Evolutionary conservation across 2,329 filamentous ascomycete species (phyloP).

Genomic region (Cladobotryum protrusum): DNA sequence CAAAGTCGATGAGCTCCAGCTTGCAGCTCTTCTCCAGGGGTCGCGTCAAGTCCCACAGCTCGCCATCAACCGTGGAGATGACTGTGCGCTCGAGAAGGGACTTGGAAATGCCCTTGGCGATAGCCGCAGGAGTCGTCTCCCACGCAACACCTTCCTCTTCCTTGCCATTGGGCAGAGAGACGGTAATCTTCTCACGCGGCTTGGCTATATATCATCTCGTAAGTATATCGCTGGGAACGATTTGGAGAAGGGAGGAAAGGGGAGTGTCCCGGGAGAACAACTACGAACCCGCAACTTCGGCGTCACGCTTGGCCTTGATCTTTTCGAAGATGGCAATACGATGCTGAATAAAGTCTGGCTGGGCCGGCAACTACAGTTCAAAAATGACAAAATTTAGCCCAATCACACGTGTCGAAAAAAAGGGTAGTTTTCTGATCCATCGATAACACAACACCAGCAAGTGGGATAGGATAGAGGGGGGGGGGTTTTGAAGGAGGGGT

Average conservation of each 20-base stretch:
- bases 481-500: constrained; percentile 17
- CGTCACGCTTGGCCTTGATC: constrained; percentile 77
- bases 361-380: constrained; percentile 30
- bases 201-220: constrained; percentile 34
- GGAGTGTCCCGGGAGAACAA: constrained; percentile 8
- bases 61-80: constrained; percentile 75
- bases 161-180: constrained; percentile 68
- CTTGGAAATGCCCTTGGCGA: constrained; percentile 76
- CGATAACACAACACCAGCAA: not conserved
- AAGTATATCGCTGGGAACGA: not conserved
- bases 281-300: constrained; percentile 52
- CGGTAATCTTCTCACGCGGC: constrained; percentile 66
- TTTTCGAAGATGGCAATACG: constrained; percentile 83
- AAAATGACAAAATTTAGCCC: not conserved
- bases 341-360: constrained; percentile 74
- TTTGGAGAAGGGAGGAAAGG: not conserved
- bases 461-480: not conserved
- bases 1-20: constrained; percentile 79
- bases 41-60: constrained; percentile 87
- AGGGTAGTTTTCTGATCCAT: not conserved
- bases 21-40: constrained; percentile 84
- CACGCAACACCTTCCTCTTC: constrained; percentile 71
- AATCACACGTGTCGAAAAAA: not conserved
- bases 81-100: constrained; percentile 80
- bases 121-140: constrained; percentile 80